Evolutionary conservation across 2,329 filamentous ascomycete species (phyloP).

Genomic region (Botryosphaeria agaves): DNA sequence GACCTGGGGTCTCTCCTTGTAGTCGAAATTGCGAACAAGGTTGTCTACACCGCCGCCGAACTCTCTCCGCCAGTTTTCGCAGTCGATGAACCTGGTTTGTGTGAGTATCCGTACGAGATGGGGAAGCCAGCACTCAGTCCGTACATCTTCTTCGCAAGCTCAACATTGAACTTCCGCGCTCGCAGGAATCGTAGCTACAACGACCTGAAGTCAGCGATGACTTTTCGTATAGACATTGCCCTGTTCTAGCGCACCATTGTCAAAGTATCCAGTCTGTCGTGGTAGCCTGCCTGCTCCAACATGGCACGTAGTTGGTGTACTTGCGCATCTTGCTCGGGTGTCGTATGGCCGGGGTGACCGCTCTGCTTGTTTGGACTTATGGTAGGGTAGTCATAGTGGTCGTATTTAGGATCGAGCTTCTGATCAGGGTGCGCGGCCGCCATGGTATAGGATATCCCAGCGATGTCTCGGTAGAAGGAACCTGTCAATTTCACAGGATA

Average conservation of each 20-base stretch:
- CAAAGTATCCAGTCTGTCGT: slow-evolving; percentile 74
- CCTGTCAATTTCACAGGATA: no score
- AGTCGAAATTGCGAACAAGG: slow-evolving; percentile 65
- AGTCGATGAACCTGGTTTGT: slow-evolving; percentile 64
- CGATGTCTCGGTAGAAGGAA: no score
- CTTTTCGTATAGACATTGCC: slow-evolving; percentile 9
- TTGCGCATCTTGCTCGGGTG: slow-evolving; percentile 72
- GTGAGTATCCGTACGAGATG: no score
- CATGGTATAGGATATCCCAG: no score
- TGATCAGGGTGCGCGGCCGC: slow-evolving; percentile 19
- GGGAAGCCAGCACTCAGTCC: slow-evolving; percentile 17
- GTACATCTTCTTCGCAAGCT: slow-evolving; percentile 73
- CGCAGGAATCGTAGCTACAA: slow-evolving; percentile 69
- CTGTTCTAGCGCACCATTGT: slow-evolving; percentile 44
- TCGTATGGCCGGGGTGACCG: slow-evolving; percentile 82
- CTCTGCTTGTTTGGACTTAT: slow-evolving; percentile 49
- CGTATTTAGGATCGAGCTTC: slow-evolving; percentile 72
- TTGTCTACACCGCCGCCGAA: slow-evolving; percentile 61
- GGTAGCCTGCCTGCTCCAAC: slow-evolving; percentile 72
- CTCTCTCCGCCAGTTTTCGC: slow-evolving; percentile 79
- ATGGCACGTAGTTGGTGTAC: slow-evolving; percentile 69
- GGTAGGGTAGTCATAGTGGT: slow-evolving; percentile 86
- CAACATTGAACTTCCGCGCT: slow-evolving; percentile 87
- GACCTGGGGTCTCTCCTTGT: slow-evolving; percentile 68
- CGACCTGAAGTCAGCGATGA: slow-evolving; percentile 1